A percentile compares a stretch with the other conserved stretches of the same genome.
Evolutionary conservation across 176 grass and related monocot species (phyloP).

Genomic region (Paspalum vaginatum): DNA sequence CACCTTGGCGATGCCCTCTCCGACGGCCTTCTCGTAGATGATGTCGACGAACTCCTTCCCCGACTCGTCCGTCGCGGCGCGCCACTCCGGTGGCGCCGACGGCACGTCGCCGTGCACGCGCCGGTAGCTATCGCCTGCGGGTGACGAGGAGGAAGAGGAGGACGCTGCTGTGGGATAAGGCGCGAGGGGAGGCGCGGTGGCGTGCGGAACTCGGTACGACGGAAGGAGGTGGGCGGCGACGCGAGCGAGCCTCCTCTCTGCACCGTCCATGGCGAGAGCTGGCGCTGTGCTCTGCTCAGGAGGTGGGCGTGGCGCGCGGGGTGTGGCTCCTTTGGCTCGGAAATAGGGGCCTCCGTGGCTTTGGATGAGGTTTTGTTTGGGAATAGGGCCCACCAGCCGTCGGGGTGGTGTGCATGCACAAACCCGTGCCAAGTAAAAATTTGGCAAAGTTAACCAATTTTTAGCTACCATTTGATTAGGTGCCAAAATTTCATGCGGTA

Average conservation of each 20-base stretch:
- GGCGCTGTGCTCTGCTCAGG: neutral
- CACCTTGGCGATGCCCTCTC: constrained; percentile 93
- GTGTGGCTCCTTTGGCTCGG: neutral
- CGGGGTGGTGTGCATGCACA: no score
- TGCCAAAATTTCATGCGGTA: no score
- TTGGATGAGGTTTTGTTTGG: no score
- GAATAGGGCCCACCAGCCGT: no score
- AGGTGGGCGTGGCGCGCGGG: neutral
- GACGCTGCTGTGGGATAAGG: constrained; percentile 22
- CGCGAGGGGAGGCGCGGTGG: constrained; percentile 18
- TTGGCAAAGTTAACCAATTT: no score
- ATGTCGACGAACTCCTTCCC: constrained; percentile 84
- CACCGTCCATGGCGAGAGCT: constrained; percentile 32
- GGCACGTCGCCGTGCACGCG: constrained; percentile 72
- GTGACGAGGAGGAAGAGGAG: constrained; percentile 40
- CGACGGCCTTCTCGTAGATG: constrained; percentile 82
- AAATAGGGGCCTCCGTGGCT: no score
- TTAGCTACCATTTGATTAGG: no score
- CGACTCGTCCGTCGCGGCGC: constrained; percentile 53
- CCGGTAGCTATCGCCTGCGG: constrained; percentile 62
- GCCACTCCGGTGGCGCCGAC: constrained; percentile 64
- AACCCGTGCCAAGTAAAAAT: no score
- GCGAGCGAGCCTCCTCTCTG: constrained; percentile 67
- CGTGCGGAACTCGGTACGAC: constrained; percentile 31
- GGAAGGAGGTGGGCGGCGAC: constrained; percentile 61